phyloP scores from a whole-genome alignment of 495 filamentous ascomycete species.

The Viridothelium virens region DNA sequence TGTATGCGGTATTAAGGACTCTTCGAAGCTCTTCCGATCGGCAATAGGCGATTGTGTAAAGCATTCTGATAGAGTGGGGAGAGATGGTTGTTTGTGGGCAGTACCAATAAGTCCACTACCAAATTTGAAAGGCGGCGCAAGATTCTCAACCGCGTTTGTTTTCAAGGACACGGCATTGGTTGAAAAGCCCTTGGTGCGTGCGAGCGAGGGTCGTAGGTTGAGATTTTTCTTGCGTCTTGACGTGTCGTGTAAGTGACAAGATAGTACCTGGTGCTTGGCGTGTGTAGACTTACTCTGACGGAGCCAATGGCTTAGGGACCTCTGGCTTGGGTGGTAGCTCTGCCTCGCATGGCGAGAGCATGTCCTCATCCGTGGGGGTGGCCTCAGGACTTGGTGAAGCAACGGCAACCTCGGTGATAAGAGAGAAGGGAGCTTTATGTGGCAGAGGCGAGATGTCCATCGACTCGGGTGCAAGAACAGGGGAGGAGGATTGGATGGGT shows the following conservation, averaged over 20 bases:
- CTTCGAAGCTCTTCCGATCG: constrained; percentile 52
- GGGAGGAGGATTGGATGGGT: constrained; percentile 74
- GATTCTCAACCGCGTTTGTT: constrained; percentile 47
- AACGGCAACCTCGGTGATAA: constrained; percentile 51
- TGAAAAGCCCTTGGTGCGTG: constrained; percentile 51
- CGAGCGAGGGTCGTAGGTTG: constrained; percentile 54
- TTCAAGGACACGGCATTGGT: constrained; percentile 44
- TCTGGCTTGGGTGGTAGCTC: constrained; percentile 16
- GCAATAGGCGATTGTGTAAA: constrained; percentile 72
- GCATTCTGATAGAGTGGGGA: constrained; percentile 66
- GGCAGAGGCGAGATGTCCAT: constrained; percentile 96
- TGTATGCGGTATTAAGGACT: constrained; percentile 47
- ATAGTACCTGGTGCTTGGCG: background rate
- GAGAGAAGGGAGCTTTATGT: constrained; percentile 67
- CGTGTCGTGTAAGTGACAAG: constrained; percentile 16
- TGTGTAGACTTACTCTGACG: constrained; percentile 29
- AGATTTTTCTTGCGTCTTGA: constrained; percentile 51
- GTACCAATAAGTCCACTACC: constrained; percentile 45
- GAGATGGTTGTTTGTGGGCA: constrained; percentile 40
- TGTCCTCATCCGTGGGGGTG: constrained; percentile 34
- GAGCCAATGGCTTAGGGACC: constrained; percentile 25
- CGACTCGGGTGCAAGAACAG: constrained; percentile 59
- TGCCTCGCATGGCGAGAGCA: constrained; percentile 29
- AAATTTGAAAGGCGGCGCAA: constrained; percentile 68
- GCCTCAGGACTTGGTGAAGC: constrained; percentile 56